phyloP scores from a whole-genome alignment of 1,284 basidiomycete species.

The Coniophora puteana region DNA sequence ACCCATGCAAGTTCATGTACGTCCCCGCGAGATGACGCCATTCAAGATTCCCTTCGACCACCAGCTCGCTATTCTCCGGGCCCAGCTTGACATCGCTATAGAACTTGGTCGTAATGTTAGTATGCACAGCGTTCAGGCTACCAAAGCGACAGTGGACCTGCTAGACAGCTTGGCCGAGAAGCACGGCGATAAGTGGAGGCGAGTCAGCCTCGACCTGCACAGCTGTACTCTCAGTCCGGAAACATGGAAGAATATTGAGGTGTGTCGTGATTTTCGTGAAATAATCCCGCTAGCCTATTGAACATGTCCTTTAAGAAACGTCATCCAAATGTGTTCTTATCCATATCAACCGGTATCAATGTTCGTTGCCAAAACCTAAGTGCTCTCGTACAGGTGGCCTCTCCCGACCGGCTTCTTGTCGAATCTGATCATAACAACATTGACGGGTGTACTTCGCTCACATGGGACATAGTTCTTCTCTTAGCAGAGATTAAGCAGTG shows the following conservation, averaged over 20 bases:
- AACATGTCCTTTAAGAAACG: slow-evolving; percentile 41
- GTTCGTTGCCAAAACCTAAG: slow-evolving; percentile 56
- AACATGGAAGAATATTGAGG: slow-evolving; percentile 65
- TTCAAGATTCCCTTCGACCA: slow-evolving; percentile 73
- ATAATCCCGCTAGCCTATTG: not conserved
- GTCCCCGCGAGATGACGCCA: slow-evolving; percentile 52
- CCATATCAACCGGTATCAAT: slow-evolving; percentile 77
- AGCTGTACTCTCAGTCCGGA: slow-evolving; percentile 74
- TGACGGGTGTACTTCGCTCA: slow-evolving; percentile 44
- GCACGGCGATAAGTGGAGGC: slow-evolving; percentile 49
- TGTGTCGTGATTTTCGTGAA: slow-evolving; percentile 24
- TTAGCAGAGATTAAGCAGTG: slow-evolving; percentile 66
- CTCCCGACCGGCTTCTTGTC: slow-evolving; percentile 61
- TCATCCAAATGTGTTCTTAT: slow-evolving; percentile 71
- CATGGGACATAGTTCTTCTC: slow-evolving; percentile 66
- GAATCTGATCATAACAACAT: slow-evolving; percentile 75
- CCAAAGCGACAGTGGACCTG: slow-evolving; percentile 59
- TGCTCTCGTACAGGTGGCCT: slow-evolving; percentile 55
- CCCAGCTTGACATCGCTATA: slow-evolving; percentile 75
- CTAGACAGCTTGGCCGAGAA: slow-evolving; percentile 49
- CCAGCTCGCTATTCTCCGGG: slow-evolving; percentile 68
- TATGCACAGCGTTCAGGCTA: slow-evolving; percentile 76
- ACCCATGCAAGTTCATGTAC: slow-evolving; percentile 46
- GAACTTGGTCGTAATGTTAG: slow-evolving; percentile 69
- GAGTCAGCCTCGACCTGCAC: slow-evolving; percentile 73